Evolutionary conservation across 2,329 filamentous ascomycete genomes (phyloP).

Genomic region (Verticillium zaregamsianum): DNA sequence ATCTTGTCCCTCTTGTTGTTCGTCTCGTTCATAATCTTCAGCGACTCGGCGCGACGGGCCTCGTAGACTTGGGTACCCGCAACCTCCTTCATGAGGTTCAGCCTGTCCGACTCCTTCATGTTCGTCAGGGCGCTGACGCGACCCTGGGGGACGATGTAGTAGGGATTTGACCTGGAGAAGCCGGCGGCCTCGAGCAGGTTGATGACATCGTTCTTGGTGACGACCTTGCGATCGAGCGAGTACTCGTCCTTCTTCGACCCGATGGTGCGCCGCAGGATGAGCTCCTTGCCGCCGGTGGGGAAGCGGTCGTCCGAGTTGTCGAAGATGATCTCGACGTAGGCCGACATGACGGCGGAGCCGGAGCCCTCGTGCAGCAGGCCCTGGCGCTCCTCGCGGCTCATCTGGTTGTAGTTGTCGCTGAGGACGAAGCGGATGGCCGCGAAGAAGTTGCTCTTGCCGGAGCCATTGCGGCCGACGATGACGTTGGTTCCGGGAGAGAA

Average conservation of each 20-base stretch:
- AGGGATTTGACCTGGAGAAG: constrained; percentile 95
- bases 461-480: constrained; percentile 97
- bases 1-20: constrained; percentile 94
- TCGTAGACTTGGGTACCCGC: constrained; percentile 97
- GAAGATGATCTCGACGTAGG: constrained; percentile 99
- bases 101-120: constrained; percentile 92
- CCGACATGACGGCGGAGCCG: constrained; percentile 95
- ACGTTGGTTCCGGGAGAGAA: constrained; percentile 98
- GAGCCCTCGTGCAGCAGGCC: constrained; percentile 97
- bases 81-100: constrained; percentile 94
- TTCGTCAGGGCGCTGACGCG: constrained; percentile 95
- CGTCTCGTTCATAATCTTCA: constrained; percentile 96
- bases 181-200: constrained; percentile 93
- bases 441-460: constrained; percentile 99
- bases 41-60: constrained; percentile 79
- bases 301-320: constrained; percentile 97
- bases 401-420: constrained; percentile 93
- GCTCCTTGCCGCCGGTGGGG: constrained; percentile 85
- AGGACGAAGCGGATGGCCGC: constrained; percentile 97
- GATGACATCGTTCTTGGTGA: constrained; percentile 90
- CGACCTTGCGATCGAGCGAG: constrained; percentile 93
- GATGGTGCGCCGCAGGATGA: constrained; percentile 89
- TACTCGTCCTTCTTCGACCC: constrained; percentile 98
- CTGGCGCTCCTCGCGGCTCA: constrained; percentile 93
- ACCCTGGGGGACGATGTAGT: constrained; percentile 98